A percentile compares a stretch with the other conserved stretches of the same genome.
Conservation (phyloP, 2,329 filamentous ascomycete species). For the Atkinsonella hypoxylon region DNA sequence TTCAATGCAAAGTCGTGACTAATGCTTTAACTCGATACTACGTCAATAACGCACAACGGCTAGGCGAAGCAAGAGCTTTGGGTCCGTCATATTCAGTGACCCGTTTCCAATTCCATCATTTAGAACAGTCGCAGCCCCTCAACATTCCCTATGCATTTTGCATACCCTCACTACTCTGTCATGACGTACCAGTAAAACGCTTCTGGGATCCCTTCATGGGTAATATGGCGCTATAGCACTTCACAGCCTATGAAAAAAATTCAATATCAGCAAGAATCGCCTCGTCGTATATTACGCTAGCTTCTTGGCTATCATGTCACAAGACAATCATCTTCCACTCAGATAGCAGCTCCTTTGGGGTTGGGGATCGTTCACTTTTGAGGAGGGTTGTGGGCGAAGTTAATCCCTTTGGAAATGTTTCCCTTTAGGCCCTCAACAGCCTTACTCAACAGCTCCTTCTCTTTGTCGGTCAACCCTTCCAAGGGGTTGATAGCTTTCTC, state of each 20-base stretch:
- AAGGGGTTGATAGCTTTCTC: conserved; percentile 80
- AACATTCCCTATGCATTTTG: neutral
- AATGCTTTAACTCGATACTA: neutral
- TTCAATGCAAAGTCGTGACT: conserved; percentile 50
- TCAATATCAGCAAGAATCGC: conserved; percentile 24
- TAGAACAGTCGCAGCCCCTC: neutral
- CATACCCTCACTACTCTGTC: neutral
- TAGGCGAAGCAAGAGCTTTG: neutral
- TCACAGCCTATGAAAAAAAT: conserved; percentile 26
- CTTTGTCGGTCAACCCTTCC: conserved; percentile 64
- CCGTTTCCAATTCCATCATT: neutral
- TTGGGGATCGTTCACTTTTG: conserved; percentile 57
- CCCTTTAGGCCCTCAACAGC: conserved; percentile 68
- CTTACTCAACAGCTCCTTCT: conserved; percentile 75
- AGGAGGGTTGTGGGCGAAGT: conserved; percentile 77
- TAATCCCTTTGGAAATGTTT: conserved; percentile 90
- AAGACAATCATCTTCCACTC: conserved; percentile 17
- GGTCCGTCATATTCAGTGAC: neutral
- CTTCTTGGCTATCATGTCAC: conserved; percentile 20
- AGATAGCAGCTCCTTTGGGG: conserved; percentile 16
- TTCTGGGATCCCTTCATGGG: neutral
- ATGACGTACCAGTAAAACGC: neutral
- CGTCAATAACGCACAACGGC: neutral
- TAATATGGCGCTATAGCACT: conserved; percentile 11
- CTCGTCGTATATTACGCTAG: conserved; percentile 25